Percentiles rank a stretch among this genome's conserved stretches.
These are phyloP conservation scores for Rhodotorula toruloides DNA, from an alignment of 768 basidiomycete genomes.

Conservation along the genomic window DNA sequence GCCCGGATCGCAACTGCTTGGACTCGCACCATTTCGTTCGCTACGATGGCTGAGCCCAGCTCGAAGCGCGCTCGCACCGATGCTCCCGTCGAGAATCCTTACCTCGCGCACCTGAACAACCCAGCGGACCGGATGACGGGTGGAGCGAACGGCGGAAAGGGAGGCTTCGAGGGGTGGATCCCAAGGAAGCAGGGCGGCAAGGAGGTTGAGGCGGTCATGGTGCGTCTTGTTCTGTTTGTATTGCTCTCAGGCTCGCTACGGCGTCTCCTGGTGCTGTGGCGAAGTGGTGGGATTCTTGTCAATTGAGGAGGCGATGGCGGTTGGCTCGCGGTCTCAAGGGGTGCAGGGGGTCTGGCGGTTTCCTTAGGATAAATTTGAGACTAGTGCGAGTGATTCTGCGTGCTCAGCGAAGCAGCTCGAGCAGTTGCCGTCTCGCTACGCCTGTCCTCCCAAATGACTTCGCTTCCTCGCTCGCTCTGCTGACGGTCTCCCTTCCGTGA, in stretches of 20 bases:
- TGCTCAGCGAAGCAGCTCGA: no score
- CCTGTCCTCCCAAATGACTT: no score
- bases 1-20: background rate
- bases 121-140: constrained; percentile 13
- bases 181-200: constrained; percentile 62
- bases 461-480: no score
- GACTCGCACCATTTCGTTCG: background rate
- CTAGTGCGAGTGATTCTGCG: no score
- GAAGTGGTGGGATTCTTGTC: no score
- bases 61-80: constrained; percentile 30
- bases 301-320: no score
- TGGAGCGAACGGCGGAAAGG: constrained; percentile 13
- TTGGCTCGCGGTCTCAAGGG: no score
- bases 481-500: no score
- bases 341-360: no score
- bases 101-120: constrained; percentile 52
- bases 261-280: no score
- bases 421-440: no score
- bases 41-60: constrained; percentile 17
- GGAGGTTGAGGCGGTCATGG: constrained; percentile 67
- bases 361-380: no score
- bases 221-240: constrained; percentile 49
- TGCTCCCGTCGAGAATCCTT: constrained; percentile 51
- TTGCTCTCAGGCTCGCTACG: background rate
- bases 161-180: constrained; percentile 69